Evolutionary conservation across 331 rosid species (phyloP).

Genomic region (Arachis monticola): DNA sequence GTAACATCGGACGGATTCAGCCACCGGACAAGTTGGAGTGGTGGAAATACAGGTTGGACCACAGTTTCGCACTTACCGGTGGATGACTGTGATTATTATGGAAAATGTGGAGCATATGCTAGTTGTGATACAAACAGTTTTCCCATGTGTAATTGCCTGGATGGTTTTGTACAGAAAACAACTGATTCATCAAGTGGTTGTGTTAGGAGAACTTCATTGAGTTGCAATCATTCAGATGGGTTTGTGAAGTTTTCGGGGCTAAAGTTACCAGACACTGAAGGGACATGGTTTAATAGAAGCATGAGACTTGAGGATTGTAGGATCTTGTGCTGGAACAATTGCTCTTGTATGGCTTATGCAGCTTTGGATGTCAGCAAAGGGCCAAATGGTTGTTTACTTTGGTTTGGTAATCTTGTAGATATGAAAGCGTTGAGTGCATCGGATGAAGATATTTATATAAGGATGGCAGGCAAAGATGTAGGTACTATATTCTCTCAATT

Average conservation of each 20-base stretch:
- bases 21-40: neutral
- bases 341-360: neutral
- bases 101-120: slow-evolving; percentile 15
- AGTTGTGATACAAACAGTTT: neutral
- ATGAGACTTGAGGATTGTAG: neutral
- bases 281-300: neutral
- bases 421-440: neutral
- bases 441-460: slow-evolving; percentile 43
- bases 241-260: slow-evolving; percentile 6
- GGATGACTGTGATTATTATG: slow-evolving; percentile 3
- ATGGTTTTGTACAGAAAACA: slow-evolving; percentile 34
- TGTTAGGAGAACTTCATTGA: slow-evolving; percentile 20
- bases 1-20: neutral
- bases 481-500: slow-evolving; percentile 22
- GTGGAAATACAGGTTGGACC: neutral
- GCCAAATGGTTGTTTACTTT: slow-evolving; percentile 14
- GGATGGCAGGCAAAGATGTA: slow-evolving; percentile 31
- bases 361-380: neutral
- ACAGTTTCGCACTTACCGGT: neutral
- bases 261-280: neutral
- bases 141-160: slow-evolving; percentile 6
- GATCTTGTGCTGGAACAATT: neutral
- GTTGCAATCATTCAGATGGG: slow-evolving; percentile 31
- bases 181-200: slow-evolving; percentile 33
- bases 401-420: slow-evolving; percentile 19